These are phyloP conservation scores for Tolypocladium endophyticum DNA, from an alignment of 2,329 filamentous ascomycete species.

Conservation along the genomic window DNA sequence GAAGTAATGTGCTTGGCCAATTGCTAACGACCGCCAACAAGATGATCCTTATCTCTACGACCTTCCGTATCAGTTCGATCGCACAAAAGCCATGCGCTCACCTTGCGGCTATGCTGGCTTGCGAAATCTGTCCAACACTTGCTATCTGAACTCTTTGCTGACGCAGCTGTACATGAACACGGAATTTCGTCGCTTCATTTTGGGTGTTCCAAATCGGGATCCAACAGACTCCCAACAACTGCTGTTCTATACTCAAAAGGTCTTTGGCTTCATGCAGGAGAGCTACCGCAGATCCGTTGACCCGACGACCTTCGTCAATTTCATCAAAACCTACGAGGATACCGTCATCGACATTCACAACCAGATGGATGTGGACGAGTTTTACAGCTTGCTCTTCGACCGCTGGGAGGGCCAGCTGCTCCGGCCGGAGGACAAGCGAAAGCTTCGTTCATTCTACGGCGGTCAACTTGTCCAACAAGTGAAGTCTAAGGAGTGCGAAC, in stretches of 20 bases:
- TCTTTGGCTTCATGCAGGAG: constrained; percentile 83
- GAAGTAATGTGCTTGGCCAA: neutral
- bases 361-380: constrained; percentile 98
- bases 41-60: constrained; percentile 50
- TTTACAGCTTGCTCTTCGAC: constrained; percentile 89
- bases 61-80: constrained; percentile 51
- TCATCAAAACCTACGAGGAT: constrained; percentile 75
- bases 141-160: constrained; percentile 90
- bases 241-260: constrained; percentile 63
- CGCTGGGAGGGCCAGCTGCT: constrained; percentile 77
- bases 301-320: constrained; percentile 59
- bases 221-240: constrained; percentile 50
- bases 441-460: constrained; percentile 76
- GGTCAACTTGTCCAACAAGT: constrained; percentile 91
- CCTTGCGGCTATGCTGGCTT: constrained; percentile 78
- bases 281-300: constrained; percentile 65
- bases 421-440: constrained; percentile 55
- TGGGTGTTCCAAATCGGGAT: constrained; percentile 50
- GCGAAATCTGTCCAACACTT: constrained; percentile 89
- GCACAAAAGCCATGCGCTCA: constrained; percentile 58
- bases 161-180: constrained; percentile 96
- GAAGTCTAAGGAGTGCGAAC: constrained; percentile 86
- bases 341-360: constrained; percentile 72
- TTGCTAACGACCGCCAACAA: constrained; percentile 2
- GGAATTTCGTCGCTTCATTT: constrained; percentile 75